Evolutionary conservation across 2,329 filamentous ascomycete genomes (phyloP), one percentile per base, ranked within the genome.

Genomic region (Calonectria henricotiae): DNA sequence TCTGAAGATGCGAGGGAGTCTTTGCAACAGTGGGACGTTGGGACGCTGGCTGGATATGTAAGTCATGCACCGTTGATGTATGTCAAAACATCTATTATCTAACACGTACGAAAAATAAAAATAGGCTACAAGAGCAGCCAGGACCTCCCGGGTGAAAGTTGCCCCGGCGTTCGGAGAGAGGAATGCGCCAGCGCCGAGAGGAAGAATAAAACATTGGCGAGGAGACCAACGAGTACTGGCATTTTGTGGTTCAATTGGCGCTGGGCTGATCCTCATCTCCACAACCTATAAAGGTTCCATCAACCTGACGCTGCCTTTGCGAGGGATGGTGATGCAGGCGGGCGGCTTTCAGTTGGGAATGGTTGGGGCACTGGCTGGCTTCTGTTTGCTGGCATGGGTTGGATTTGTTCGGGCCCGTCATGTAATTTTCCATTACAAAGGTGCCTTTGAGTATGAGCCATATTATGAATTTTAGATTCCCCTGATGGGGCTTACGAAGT

Each of bases 391-490:
- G 9, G 41, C 17, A 43, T 43, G 41, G 41, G 41, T 43, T 43
- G 41, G 41, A 43, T 43, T 43, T 43, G 41, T 43, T 43, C 41
- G 41, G 41, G 41, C 9, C 20, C 41, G 41, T n/a, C 15, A 43
- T 43, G 41, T n/a, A n/a, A 20, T 43, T 43, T 43, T 43, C 41
- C 41, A 43, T 43, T 43, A 43, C 41, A 43, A 43, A 20, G 41
- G 41, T 43, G 41, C 41, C 20, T 43, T 43, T 13, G 41, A 43
- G 41, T 43, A 43, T 17, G 41, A 43, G 41, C 41, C 41, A n/a
- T 43, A 43, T 43, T 43, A 43, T n/a, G 41, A 43, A 43, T 43
- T 43, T 15, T 43, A 43, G 41, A 5, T 7, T 7, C n/a, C 3
- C 41, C 15, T n/a, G 41, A 20, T 43, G 15, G 41, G 41, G 41